A percentile compares a stretch with the other conserved stretches of the same genome.
Evolutionary conservation across 768 basidiomycete species (phyloP).

Genomic region (Mycena albidolilacea): DNA sequence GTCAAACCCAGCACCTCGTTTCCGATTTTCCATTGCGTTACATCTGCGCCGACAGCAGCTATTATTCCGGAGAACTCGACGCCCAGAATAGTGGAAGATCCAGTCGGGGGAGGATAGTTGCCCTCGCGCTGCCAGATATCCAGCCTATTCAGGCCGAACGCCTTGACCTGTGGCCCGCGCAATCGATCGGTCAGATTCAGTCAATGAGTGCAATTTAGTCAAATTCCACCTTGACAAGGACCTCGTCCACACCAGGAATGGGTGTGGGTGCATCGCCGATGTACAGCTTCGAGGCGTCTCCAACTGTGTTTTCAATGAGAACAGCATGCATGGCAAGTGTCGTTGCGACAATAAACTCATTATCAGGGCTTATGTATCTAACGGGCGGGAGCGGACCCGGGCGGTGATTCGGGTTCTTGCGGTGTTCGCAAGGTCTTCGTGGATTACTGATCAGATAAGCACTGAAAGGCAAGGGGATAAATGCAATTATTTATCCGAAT

Average conservation of each 20-base stretch:
- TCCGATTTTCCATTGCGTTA: slow-evolving; percentile 58
- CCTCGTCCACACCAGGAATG: slow-evolving; percentile 58
- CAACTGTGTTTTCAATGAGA: slow-evolving; percentile 70
- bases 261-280: slow-evolving; percentile 70
- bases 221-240: slow-evolving; percentile 69
- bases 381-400: no score
- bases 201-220: slow-evolving; percentile 14
- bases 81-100: slow-evolving; percentile 70
- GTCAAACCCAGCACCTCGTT: slow-evolving; percentile 74
- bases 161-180: slow-evolving; percentile 57
- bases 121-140: slow-evolving; percentile 70
- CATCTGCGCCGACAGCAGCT: slow-evolving; percentile 55
- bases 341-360: not conserved
- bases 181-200: not conserved
- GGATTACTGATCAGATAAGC: no score
- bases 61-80: slow-evolving; percentile 76
- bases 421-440: no score
- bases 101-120: slow-evolving; percentile 67
- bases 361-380: no score
- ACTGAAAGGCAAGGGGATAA: no score
- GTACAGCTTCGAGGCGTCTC: slow-evolving; percentile 73
- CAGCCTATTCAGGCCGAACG: slow-evolving; percentile 79
- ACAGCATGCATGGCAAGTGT: slow-evolving; percentile 63
- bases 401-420: no score
- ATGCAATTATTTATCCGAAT: no score